These are phyloP conservation scores for Cryptosporidium tyzzeri DNA, from an alignment of 169 alveolate genomes.

Conservation along the genomic window DNA sequence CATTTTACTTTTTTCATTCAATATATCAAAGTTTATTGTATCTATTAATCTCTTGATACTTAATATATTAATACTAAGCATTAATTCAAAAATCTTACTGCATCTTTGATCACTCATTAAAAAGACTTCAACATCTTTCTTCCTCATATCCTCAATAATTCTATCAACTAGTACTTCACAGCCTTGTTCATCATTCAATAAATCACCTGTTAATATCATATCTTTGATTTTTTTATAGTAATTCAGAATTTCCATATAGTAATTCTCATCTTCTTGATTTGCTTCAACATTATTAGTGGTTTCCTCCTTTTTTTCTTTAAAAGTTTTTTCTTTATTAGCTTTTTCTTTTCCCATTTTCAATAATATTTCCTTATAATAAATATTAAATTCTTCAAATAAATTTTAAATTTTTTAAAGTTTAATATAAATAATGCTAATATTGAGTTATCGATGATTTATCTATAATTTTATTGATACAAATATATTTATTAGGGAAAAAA, in stretches of 20 bases:
- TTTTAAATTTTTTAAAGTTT: not conserved
- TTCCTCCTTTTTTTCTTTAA: not conserved
- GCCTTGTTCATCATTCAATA: slow-evolving; percentile 50
- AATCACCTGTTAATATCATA: slow-evolving; percentile 26
- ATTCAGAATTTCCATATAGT: slow-evolving; percentile 31
- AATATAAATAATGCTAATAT: not conserved
- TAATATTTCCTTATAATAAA: not conserved
- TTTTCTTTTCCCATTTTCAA: not conserved
- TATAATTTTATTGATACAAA: no score
- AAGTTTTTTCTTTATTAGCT: not conserved
- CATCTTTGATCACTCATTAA: slow-evolving; percentile 69
- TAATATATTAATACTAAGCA: slow-evolving; percentile 47
- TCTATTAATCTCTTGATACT: slow-evolving; percentile 41
- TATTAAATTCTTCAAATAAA: not conserved
- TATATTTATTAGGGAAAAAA: no score
- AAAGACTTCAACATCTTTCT: slow-evolving; percentile 53
- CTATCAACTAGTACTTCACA: slow-evolving; percentile 44
- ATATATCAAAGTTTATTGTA: not conserved
- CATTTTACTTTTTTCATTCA: not conserved
- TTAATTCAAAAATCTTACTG: slow-evolving; percentile 60
- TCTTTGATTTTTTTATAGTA: slow-evolving; percentile 55
- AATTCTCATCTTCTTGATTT: slow-evolving; percentile 11
- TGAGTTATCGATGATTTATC: no score
- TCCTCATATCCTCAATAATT: slow-evolving; percentile 67
- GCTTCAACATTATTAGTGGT: not conserved